phyloP scores from a whole-genome alignment of 129 eudicot genomes.

The Helianthus tuberosus region DNA sequence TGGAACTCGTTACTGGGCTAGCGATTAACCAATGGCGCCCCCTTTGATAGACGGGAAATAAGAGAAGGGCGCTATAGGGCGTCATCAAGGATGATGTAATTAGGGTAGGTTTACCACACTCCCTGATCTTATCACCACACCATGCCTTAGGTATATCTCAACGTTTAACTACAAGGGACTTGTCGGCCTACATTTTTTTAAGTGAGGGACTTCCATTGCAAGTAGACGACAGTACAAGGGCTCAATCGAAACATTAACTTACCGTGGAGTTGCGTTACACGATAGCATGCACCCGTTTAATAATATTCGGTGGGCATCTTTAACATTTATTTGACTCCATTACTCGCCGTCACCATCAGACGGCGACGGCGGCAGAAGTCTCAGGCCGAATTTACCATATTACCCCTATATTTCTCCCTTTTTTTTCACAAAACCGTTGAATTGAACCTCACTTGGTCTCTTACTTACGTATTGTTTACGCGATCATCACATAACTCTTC shows the following conservation, averaged over 20 bases:
- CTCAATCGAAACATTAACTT: neutral
- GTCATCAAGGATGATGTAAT: too few relatives aligned
- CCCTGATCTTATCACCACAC: too few relatives aligned
- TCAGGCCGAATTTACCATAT: constrained; percentile 12
- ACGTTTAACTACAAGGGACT: too few relatives aligned
- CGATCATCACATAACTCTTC: constrained; percentile 29
- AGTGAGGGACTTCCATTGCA: neutral
- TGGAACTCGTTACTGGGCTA: too few relatives aligned
- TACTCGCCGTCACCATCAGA: constrained; percentile 22
- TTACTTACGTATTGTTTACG: constrained; percentile 29
- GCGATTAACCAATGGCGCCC: too few relatives aligned
- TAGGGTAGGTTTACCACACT: too few relatives aligned
- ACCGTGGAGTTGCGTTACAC: constrained; percentile 18
- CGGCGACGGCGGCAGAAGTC: constrained; percentile 29
- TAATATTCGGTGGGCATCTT: constrained; percentile 33
- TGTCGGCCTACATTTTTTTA: too few relatives aligned
- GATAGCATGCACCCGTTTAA: constrained; percentile 4
- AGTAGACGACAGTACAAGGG: constrained; percentile 14
- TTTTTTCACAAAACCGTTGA: neutral
- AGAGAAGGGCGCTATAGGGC: too few relatives aligned
- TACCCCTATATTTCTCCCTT: constrained; percentile 18
- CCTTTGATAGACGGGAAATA: too few relatives aligned
- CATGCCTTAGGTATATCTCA: too few relatives aligned
- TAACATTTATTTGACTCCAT: constrained; percentile 20
- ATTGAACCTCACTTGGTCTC: constrained; percentile 18